Conservation (phyloP, 2,329 filamentous ascomycete genomes). For the Reticulascus tulasneorum region DNA sequence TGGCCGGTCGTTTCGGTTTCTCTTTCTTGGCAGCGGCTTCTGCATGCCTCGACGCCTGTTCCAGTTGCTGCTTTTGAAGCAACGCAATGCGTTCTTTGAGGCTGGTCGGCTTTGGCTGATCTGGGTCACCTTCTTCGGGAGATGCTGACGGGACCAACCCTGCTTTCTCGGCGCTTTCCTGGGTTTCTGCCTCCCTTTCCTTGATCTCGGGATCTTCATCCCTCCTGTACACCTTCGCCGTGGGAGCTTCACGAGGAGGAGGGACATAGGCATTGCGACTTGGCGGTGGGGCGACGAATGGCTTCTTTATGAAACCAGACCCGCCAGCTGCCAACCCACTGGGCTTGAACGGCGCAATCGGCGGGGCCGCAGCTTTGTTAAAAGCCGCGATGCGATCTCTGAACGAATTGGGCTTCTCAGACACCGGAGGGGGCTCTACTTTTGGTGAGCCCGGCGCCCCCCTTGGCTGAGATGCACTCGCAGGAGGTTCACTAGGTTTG, state of each 20-base stretch:
- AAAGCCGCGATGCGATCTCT: conserved; percentile 96
- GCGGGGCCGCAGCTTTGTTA: conserved; percentile 83
- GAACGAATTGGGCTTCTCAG: conserved; percentile 84
- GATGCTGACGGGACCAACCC: conserved; percentile 48
- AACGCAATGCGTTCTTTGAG: conserved; percentile 94
- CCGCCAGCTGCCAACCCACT: conserved; percentile 55
- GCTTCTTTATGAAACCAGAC: conserved; percentile 85
- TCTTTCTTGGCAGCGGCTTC: conserved; percentile 78
- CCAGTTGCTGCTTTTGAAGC: conserved; percentile 88
- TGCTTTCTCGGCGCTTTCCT: conserved; percentile 65
- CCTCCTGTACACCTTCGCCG: conserved; percentile 73
- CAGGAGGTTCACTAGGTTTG: conserved; percentile 31
- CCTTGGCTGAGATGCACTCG: conserved; percentile 33
- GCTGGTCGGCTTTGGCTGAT: conserved; percentile 86
- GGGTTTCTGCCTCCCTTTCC: conserved; percentile 61
- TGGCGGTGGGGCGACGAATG: conserved; percentile 91
- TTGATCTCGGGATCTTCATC: conserved; percentile 79
- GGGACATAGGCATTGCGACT: conserved; percentile 90
- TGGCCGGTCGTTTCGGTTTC: conserved; percentile 75
- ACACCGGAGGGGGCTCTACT: conserved; percentile 59
- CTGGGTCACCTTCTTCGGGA: conserved; percentile 59
- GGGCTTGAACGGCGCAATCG: conserved; percentile 87
- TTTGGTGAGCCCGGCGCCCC: conserved; percentile 30
- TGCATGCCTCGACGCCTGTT: conserved; percentile 79
- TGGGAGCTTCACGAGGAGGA: conserved; percentile 64